Evolutionary conservation across 2,329 filamentous ascomycete genomes (phyloP).

Genomic region (Arthrobotrys sphaeroides): DNA sequence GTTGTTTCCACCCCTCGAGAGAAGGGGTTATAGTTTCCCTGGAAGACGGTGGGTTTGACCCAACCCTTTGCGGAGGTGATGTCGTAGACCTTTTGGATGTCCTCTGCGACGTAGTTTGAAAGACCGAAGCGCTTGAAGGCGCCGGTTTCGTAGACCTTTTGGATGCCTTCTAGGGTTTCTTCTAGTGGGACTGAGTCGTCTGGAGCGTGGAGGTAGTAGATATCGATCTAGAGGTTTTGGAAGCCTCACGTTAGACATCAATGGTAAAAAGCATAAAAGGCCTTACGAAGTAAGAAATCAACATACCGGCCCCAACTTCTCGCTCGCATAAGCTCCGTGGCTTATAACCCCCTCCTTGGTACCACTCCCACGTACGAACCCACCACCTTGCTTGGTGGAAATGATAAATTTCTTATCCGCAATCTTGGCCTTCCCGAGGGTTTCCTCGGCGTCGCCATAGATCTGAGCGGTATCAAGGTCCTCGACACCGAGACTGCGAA

Average conservation of each 20-base stretch:
- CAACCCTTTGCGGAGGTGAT: conserved; percentile 81
- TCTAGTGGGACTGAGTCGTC: conserved; percentile 75
- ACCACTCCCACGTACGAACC: conserved; percentile 17
- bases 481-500: conserved; percentile 26
- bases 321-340: conserved; percentile 25
- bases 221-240: conserved; percentile 69
- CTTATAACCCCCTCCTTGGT: conserved; percentile 19
- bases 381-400: conserved; percentile 33
- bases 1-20: conserved; percentile 79
- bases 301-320: conserved; percentile 46
- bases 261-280: background rate
- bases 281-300: background rate
- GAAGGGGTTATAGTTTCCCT: conserved; percentile 87
- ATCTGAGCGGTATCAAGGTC: conserved; percentile 47
- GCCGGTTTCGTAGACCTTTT: conserved; percentile 84
- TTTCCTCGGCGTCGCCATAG: conserved; percentile 29
- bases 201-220: conserved; percentile 79
- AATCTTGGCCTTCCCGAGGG: conserved; percentile 26
- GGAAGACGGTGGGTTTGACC: conserved; percentile 85
- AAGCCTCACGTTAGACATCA: background rate
- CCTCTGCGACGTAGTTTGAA: conserved; percentile 85
- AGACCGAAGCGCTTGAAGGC: conserved; percentile 85
- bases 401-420: conserved; percentile 35
- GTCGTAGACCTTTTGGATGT: conserved; percentile 84
- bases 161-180: conserved; percentile 78